Evolutionary conservation across 345 rosid genomes (phyloP).

Genomic region (Reutealis trisperma): DNA sequence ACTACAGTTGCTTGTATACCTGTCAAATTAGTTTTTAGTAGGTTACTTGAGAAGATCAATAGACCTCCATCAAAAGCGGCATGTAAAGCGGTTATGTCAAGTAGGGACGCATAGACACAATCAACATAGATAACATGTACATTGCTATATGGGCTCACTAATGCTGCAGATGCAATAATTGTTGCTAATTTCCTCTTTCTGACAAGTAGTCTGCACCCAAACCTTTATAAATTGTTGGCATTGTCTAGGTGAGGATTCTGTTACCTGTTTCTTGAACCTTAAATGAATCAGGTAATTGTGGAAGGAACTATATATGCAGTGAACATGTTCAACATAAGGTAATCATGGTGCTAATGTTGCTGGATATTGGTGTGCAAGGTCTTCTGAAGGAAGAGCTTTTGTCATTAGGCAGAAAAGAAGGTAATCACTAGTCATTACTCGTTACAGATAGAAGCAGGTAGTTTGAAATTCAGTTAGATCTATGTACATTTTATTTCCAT

Average conservation of each 20-base stretch:
- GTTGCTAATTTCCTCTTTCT: conserved; percentile 30
- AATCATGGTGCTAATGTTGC: conserved; percentile 10
- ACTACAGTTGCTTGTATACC: conserved; percentile 98
- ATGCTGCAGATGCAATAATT: conserved; percentile 31
- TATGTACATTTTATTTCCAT: conserved; percentile 24
- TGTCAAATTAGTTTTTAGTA: conserved; percentile 87
- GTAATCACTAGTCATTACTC: conserved; percentile 6
- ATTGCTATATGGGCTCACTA: conserved; percentile 23
- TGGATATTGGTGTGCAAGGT: conserved; percentile 8
- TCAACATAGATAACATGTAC: conserved; percentile 38
- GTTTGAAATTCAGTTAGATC: conserved; percentile 23
- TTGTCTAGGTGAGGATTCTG: conserved; percentile 14
- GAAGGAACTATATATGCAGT: conserved; percentile 11
- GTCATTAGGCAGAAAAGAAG: conserved; percentile 25
- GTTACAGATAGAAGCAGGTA: conserved; percentile 14
- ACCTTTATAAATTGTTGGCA: conserved; percentile 6
- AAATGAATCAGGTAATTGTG: conserved; percentile 19
- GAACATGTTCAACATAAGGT: conserved; percentile 10
- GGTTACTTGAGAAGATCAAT: conserved; percentile 98
- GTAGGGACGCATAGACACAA: conserved; percentile 45
- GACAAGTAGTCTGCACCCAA: conserved; percentile 7
- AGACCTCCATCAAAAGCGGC: conserved; percentile 80
- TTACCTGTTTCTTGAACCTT: conserved; percentile 6
- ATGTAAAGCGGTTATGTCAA: conserved; percentile 33
- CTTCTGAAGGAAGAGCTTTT: neutral